Base-by-base conservation (phyloP, 805 yeast species). In the Pichia cephalocereana region DNA sequence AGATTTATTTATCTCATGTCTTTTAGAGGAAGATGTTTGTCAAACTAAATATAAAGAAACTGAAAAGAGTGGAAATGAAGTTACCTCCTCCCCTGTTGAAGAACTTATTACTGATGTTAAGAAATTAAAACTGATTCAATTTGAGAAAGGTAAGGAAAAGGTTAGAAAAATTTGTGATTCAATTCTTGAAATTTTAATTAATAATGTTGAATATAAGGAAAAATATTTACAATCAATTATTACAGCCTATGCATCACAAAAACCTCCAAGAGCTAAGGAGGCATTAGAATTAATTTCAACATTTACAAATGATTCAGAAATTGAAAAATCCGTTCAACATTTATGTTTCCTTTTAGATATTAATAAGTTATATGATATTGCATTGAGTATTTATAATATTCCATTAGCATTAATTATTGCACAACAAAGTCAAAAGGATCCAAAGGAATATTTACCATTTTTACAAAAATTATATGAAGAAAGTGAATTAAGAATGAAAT, bases 351-450 rank as follows among this genome's bases (percentile, higher is more conserved):
- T 93, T 49, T 88, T 85, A 59, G 99, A 91, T 65, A 95, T 89
- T 37, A 88, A 88, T 60, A 70, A 77, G 51, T 72, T 93, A 19
- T 93, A 91, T 66, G 75, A 81, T 43, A 80, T 82, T 18, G 85
- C 97, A 0, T 73, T 93, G 49, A 84, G 95, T 2, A 69, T 85
- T 19, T 93, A 93, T 59, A 84, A 93, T 61, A 81, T 93, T 40
- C 81, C 82, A 48, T 70, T 91, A 57, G 79, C 98, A 0, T 72
- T 93, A 49, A 73, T 76, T 12, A 82, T 93, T 50, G 99, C 99
- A 0, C 98, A 95, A 63, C 93, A 89, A 60, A 89, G 97, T 0
- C 98, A 91, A 65, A 90, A 84, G 73, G 99, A 93, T 68, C 99
- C 99, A 26, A 88, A 90, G 59, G 99, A 93, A 65, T 93, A 93